Base-by-base conservation (phyloP, 2,329 filamentous ascomycete species). In the Fusarium mangiferae region DNA sequence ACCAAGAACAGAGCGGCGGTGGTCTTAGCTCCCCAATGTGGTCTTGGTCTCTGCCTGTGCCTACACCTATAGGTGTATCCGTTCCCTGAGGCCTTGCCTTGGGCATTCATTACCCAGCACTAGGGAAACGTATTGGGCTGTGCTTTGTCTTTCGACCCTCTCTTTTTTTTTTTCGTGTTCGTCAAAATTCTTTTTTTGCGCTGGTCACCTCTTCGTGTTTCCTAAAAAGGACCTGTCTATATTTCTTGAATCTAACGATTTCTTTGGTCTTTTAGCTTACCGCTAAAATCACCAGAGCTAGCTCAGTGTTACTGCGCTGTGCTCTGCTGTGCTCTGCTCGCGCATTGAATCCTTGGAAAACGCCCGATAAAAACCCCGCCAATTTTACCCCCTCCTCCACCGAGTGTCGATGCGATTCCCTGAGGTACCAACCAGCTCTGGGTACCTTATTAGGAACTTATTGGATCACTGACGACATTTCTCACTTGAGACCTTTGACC, bases 381-480 rank as follows among this genome's bases (percentile, higher is more conserved):
- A 78, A 69, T 62, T 66, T 64, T 69, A 72, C 48, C 66, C 63
- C 68, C 70, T 68, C 52, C 41, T 36, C 66, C 61, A 56, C 67
- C 60, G 62, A 74, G 68, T 71, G 70, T 76, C 78, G 67, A 74
- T 74, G 74, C 45, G 57, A 65, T 65, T 65, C 58, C 57, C 60
- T 56, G 22, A 38, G 41, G 60, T 46, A 42, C 77, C 78, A 58
- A 54, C 36, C 48, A 55, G 38, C 51, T 55, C 35, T 55, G 12
- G 33, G 33, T 33, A 33, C 11, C 30, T 33, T 33, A 28, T 33
- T 33, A 28, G 51, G 51, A 55, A 54, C 35, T 54, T 39, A 39
- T 58, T 46, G 58, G 28, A 75, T 80, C 78, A 81, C 81, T 82
- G 81, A 82, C 81, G 81, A 82, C 81, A 81, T 82, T 75, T 76